phyloP scores from a whole-genome alignment of 2,329 filamentous ascomycete genomes.

The Exophiala mesophila region DNA sequence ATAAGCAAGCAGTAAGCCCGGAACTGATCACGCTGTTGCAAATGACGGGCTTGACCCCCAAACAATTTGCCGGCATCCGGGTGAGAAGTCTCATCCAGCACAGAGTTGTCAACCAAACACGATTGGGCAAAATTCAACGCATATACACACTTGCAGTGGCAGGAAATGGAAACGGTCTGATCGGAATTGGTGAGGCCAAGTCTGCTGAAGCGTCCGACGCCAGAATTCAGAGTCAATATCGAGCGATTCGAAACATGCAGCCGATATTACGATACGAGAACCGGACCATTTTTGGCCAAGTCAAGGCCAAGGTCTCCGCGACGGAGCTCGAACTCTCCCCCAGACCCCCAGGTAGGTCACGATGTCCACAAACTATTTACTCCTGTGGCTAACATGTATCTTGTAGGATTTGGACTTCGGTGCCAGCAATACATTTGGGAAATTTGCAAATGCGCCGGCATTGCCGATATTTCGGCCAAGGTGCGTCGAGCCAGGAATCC shows the following conservation, averaged over 20 bases:
- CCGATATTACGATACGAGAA: slow-evolving; percentile 89
- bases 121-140: slow-evolving; percentile 86
- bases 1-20: slow-evolving; percentile 27
- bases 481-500: slow-evolving; percentile 86
- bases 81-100: slow-evolving; percentile 71
- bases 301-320: slow-evolving; percentile 80
- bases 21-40: slow-evolving; percentile 49
- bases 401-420: slow-evolving; percentile 82
- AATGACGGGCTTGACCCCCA: slow-evolving; percentile 50
- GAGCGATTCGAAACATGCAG: slow-evolving; percentile 86
- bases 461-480: slow-evolving; percentile 77
- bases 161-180: slow-evolving; percentile 77
- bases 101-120: slow-evolving; percentile 83
- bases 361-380: slow-evolving; percentile 10
- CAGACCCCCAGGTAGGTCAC: slow-evolving; percentile 74
- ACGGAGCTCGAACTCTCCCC: slow-evolving; percentile 75
- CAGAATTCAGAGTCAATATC: slow-evolving; percentile 65
- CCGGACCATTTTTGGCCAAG: slow-evolving; percentile 82
- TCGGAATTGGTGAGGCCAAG: slow-evolving; percentile 90
- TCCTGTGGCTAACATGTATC: not conserved
- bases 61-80: slow-evolving; percentile 50
- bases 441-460: slow-evolving; percentile 80
- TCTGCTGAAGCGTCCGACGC: slow-evolving; percentile 68
- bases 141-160: slow-evolving; percentile 73
- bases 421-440: slow-evolving; percentile 90